phyloP scores from a whole-genome alignment of 352 stramenopile species.

The Phytophthora parvispora region DNA sequence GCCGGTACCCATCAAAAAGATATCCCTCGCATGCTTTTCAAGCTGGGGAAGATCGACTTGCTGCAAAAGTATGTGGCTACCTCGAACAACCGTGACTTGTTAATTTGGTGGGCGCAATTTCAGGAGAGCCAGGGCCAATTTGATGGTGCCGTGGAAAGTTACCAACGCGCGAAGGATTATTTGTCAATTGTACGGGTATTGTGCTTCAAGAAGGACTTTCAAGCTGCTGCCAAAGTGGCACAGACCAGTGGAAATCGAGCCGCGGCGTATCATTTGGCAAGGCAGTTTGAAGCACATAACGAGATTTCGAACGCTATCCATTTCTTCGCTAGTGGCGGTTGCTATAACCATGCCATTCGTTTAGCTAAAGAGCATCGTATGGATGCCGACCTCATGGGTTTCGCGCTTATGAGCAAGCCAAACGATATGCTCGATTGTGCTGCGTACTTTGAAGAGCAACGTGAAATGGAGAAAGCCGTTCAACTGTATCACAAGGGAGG shows the following conservation, averaged over 20 bases:
- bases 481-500: slow-evolving; percentile 95
- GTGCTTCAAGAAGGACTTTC: slow-evolving; percentile 93
- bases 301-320: slow-evolving; percentile 92
- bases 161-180: slow-evolving; percentile 90
- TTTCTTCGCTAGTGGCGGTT: slow-evolving; percentile 90
- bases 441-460: slow-evolving; percentile 93
- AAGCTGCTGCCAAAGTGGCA: slow-evolving; percentile 88
- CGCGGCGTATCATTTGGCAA: slow-evolving; percentile 88
- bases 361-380: slow-evolving; percentile 92
- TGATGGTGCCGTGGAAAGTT: slow-evolving; percentile 90
- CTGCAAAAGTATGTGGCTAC: slow-evolving; percentile 93
- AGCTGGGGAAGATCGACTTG: slow-evolving; percentile 88
- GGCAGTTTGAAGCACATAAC: slow-evolving; percentile 87
- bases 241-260: slow-evolving; percentile 79
- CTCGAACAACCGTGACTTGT: slow-evolving; percentile 88
- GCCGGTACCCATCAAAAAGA: slow-evolving; percentile 92
- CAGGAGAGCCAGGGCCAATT: slow-evolving; percentile 92
- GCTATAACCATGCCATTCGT: slow-evolving; percentile 96
- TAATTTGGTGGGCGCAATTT: slow-evolving; percentile 96
- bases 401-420: slow-evolving; percentile 91
- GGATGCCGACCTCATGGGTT: slow-evolving; percentile 94
- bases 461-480: slow-evolving; percentile 95
- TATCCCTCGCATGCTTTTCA: slow-evolving; percentile 95
- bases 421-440: slow-evolving; percentile 93
- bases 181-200: slow-evolving; percentile 93